Conservation (phyloP, 1,284 basidiomycete genomes). For the Mycena sp. region DNA sequence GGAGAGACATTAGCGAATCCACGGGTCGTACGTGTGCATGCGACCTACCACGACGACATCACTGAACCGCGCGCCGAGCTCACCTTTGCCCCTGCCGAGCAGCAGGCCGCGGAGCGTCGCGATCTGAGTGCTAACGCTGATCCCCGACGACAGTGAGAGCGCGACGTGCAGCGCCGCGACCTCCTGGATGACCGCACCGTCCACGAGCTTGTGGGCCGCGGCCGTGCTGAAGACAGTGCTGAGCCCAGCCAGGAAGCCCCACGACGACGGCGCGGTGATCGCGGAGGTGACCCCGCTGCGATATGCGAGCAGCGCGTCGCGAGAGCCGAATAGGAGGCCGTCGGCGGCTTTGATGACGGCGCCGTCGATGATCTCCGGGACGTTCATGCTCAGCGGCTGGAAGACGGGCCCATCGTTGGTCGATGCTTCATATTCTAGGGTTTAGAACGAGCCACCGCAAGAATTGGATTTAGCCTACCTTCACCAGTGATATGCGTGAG, state of each 20-base stretch:
- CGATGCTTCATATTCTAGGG: slow-evolving; percentile 39
- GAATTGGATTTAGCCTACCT: neutral
- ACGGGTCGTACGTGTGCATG: neutral
- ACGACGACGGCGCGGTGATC: slow-evolving; percentile 68
- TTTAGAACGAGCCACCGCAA: too few relatives aligned
- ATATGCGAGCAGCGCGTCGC: slow-evolving; percentile 77
- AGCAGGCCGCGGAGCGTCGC: slow-evolving; percentile 67
- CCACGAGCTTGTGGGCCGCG: slow-evolving; percentile 67
- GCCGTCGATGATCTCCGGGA: slow-evolving; percentile 60
- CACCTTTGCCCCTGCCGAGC: slow-evolving; percentile 48
- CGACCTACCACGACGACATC: slow-evolving; percentile 46
- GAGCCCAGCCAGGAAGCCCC: slow-evolving; percentile 71
- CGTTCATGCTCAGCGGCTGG: slow-evolving; percentile 55
- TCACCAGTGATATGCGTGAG: slow-evolving; percentile 12
- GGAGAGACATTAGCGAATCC: neutral
- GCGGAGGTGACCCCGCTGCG: slow-evolving; percentile 70
- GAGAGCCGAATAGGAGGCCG: slow-evolving; percentile 75
- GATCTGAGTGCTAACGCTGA: slow-evolving; percentile 75
- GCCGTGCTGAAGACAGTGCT: slow-evolving; percentile 73
- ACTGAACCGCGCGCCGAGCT: slow-evolving; percentile 56
- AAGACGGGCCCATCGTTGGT: slow-evolving; percentile 74
- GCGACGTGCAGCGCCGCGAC: slow-evolving; percentile 79
- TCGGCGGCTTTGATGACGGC: slow-evolving; percentile 73
- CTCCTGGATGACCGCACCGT: slow-evolving; percentile 75
- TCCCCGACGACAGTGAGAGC: slow-evolving; percentile 53